Percentiles rank a stretch among this genome's conserved stretches.
Evolutionary conservation across 176 grass and related monocot genomes (phyloP).

Genomic region (Juncus inflexus): DNA sequence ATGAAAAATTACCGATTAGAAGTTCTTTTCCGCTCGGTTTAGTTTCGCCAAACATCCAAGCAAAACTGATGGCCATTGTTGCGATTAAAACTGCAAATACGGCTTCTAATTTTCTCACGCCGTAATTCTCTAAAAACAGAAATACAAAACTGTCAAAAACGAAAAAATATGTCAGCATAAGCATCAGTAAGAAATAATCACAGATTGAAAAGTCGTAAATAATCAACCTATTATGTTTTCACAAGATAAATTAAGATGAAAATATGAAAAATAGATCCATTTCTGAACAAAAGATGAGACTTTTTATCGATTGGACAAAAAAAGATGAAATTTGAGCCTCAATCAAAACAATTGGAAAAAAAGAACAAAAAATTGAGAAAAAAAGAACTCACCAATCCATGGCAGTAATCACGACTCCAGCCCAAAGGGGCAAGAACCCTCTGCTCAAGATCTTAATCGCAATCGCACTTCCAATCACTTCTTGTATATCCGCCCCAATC

Average conservation of each 20-base stretch:
- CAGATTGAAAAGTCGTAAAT: background rate
- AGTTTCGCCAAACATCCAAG: conserved; percentile 89
- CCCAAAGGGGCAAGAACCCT: conserved; percentile 83
- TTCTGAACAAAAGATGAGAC: too few relatives aligned
- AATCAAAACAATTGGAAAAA: too few relatives aligned
- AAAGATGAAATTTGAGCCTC: too few relatives aligned
- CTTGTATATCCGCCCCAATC: conserved; percentile 91
- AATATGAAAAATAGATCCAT: too few relatives aligned
- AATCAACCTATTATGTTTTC: too few relatives aligned
- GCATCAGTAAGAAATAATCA: conserved; percentile 3
- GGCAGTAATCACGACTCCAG: conserved; percentile 88
- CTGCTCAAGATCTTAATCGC: conserved; percentile 92
- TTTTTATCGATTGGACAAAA: too few relatives aligned
- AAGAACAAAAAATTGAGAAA: too few relatives aligned
- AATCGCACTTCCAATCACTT: conserved; percentile 94
- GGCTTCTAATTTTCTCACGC: conserved; percentile 90
- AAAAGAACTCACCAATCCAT: conserved; percentile 59
- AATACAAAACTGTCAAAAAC: conserved; percentile 80
- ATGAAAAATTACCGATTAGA: conserved; percentile 53
- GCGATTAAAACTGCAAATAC: conserved; percentile 88
- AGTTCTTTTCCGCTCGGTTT: conserved; percentile 71
- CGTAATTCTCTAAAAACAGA: conserved; percentile 94
- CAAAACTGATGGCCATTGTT: conserved; percentile 85
- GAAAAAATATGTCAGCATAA: conserved; percentile 13
- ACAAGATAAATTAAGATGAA: too few relatives aligned